Conservation (phyloP, 768 basidiomycete species). For the Pleurotus platypus region DNA sequence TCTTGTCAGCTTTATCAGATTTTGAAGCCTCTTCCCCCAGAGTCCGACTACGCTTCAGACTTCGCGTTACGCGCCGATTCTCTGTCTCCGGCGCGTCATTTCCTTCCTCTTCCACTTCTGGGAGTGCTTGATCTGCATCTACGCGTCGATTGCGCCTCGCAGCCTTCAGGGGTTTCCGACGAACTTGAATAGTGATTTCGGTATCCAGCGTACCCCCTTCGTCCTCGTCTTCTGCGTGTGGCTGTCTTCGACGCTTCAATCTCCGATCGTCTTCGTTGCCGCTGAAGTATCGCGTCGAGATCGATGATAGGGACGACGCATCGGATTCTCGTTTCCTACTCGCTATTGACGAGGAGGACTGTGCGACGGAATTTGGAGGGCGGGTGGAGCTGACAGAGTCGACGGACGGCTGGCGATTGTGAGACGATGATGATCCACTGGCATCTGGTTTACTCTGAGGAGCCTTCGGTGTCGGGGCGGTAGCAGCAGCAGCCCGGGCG, state of each 20-base stretch:
- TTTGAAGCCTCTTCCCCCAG: not conserved
- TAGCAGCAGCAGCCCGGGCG: constrained; percentile 19
- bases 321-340: not conserved
- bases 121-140: not conserved
- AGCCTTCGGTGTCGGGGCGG: constrained; percentile 11
- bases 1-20: constrained; percentile 1
- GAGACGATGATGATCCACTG: constrained; percentile 5
- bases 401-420: constrained; percentile 14
- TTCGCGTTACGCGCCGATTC: constrained; percentile 1
- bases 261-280: not conserved
- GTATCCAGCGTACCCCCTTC: not conserved
- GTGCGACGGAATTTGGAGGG: constrained; percentile 17
- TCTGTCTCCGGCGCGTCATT: not conserved
- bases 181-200: not conserved
- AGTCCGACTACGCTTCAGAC: constrained; percentile 11
- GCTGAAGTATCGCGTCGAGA: not conserved
- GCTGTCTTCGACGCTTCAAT: not conserved
- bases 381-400: constrained; percentile 18
- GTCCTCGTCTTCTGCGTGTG: not conserved
- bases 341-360: constrained; percentile 9
- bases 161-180: not conserved
- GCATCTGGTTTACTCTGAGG: constrained; percentile 4
- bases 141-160: constrained; percentile 4
- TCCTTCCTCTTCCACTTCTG: not conserved
- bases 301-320: not conserved